Percentiles rank a stretch among this genome's conserved stretches.
Conservation (phyloP, 345 rosid genomes). For the Ceriops tagal region DNA sequence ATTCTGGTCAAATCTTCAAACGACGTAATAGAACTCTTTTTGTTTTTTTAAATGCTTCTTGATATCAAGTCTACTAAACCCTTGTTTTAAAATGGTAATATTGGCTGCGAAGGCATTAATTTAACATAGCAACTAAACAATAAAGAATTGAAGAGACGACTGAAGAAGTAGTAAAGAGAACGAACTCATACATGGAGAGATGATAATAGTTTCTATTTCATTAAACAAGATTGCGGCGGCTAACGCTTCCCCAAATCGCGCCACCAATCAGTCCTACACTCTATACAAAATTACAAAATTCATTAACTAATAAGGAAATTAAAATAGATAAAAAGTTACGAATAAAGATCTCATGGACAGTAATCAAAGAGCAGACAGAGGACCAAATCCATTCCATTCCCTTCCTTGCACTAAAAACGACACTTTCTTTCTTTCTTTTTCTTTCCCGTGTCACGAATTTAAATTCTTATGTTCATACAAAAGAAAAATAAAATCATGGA, state of each 20-base stretch:
- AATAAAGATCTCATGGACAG: too few relatives aligned
- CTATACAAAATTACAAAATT: neutral
- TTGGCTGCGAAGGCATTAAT: too few relatives aligned
- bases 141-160: neutral
- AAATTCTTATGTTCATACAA: neutral
- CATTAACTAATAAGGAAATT: neutral
- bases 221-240: conserved; percentile 38
- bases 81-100: too few relatives aligned
- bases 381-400: conserved; percentile 4
- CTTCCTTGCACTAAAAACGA: neutral
- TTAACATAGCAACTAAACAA: too few relatives aligned
- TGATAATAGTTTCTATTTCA: conserved; percentile 2
- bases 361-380: conserved; percentile 10
- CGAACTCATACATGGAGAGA: neutral
- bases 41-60: too few relatives aligned
- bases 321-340: neutral
- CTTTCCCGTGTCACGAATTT: neutral
- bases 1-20: too few relatives aligned
- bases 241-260: conserved; percentile 44
- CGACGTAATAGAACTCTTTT: too few relatives aligned
- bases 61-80: too few relatives aligned
- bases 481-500: neutral
- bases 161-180: neutral
- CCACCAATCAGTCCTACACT: conserved; percentile 47
- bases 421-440: too few relatives aligned